Base-by-base conservation (phyloP, 164 flowering plant genomes). In the Cinnamomum chago region DNA sequence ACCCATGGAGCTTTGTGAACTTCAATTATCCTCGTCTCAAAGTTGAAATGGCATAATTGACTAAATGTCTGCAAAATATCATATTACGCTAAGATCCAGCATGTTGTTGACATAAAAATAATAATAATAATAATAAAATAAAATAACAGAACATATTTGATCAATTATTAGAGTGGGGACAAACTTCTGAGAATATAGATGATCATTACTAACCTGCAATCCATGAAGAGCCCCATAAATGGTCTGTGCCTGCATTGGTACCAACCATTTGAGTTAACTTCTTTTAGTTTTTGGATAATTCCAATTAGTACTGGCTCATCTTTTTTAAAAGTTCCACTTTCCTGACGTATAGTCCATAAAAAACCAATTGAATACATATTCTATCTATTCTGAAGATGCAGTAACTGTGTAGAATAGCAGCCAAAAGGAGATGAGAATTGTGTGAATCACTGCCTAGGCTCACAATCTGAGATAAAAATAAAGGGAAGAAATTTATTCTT, bases 151-250 rank as follows among this genome's bases (percentile, higher is more conserved):
- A 67, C 10, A 33, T 17, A 33, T 30, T 67, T 67, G 22, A 33
- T 35, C 58, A 67, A 67, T 22, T 13, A 64, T 13, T 64, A 18
- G 7, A 70, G 6, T 22, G 51, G 27, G 15, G 28, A 24, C 72
- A 70, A 70, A 12, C 3, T 50, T 23, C 15, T 13, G n/a, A 50
- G 58, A 20, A 25, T 7, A 23, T 13, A 28, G 6, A 24, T 58
- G 62, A 52, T 24, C 25, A 65, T 15, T 79, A 68, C 65, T 82
- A 66, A 92, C 98, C 97, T 94, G 86, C 67, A 94, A 82, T 30
- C 93, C 97, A 78, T 94, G 96, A 66, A 94, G 86, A 76, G 97
- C 98, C 65, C 98, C 98, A 79, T 89, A 92, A 72, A 94, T 88
- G 14, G 97, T 90, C 28, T 76, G 84, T 81, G 97, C 97, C 98